A percentile compares a stretch with the other conserved stretches of the same genome.
phyloP scores from a whole-genome alignment of 2,329 filamentous ascomycete genomes.

The Hypoxylon sp. region DNA sequence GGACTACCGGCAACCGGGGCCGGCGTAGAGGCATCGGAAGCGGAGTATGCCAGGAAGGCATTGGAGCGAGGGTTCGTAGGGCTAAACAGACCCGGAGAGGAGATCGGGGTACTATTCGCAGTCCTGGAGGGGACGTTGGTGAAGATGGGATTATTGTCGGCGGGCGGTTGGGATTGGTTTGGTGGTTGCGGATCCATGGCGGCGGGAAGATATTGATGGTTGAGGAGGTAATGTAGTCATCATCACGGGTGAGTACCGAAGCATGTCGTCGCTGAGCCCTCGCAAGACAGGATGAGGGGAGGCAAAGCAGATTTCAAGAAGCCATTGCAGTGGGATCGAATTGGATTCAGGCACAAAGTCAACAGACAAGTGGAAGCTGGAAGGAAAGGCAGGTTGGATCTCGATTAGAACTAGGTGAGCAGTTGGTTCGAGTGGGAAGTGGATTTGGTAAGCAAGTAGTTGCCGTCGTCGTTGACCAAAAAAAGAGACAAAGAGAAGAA shows the following conservation, averaged over 20 bases:
- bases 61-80: conserved; percentile 60
- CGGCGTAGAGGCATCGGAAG: conserved; percentile 68
- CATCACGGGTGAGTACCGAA: conserved; percentile 49
- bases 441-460: conserved; percentile 25
- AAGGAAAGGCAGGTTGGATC: conserved; percentile 26
- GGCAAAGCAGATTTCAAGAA: conserved; percentile 21
- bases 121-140: conserved; percentile 61
- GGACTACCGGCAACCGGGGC: conserved; percentile 66
- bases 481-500: conserved; percentile 30
- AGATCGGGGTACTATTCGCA: conserved; percentile 68
- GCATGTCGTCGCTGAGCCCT: conserved; percentile 48
- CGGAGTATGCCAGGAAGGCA: conserved; percentile 56
- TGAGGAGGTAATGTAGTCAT: conserved; percentile 46
- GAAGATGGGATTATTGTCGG: conserved; percentile 53
- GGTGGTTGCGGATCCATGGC: conserved; percentile 52
- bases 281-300: conserved; percentile 26
- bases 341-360: conserved; percentile 19
- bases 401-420: conserved; percentile 31
- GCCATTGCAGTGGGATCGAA: conserved; percentile 32
- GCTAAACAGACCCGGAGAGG: conserved; percentile 72
- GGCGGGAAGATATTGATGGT: conserved; percentile 44
- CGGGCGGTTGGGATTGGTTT: conserved; percentile 46
- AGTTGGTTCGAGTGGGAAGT: conserved; percentile 16
- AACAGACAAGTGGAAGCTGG: conserved; percentile 19
- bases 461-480: conserved; percentile 17